These are phyloP conservation scores for Neonectria sp. DNA, from an alignment of 2,329 filamentous ascomycete genomes.

Conservation along the genomic window DNA sequence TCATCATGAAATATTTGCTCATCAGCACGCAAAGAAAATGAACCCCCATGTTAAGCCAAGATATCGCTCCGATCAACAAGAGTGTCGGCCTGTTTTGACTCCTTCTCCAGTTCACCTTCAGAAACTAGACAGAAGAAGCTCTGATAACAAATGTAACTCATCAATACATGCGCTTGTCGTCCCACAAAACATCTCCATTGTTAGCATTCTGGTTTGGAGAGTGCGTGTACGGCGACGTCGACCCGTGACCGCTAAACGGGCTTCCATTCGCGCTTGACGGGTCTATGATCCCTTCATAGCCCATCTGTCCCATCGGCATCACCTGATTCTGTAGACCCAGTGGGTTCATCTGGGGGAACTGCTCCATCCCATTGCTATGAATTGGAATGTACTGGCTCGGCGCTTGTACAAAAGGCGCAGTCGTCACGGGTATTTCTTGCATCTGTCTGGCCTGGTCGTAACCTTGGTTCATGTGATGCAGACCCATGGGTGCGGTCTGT, in stretches of 20 bases:
- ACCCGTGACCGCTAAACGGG: slow-evolving; percentile 56
- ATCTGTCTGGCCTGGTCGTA: slow-evolving; percentile 43
- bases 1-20: slow-evolving; percentile 10
- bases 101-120: background rate
- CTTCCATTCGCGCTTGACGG: slow-evolving; percentile 53
- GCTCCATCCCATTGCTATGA: slow-evolving; percentile 47
- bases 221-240: slow-evolving; percentile 53
- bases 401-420: slow-evolving; percentile 43
- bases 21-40: slow-evolving; percentile 7
- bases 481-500: slow-evolving; percentile 45
- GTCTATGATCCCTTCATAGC: slow-evolving; percentile 51
- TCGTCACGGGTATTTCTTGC: slow-evolving; percentile 45
- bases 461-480: slow-evolving; percentile 46
- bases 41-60: background rate
- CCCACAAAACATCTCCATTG: slow-evolving; percentile 44
- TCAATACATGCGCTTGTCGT: slow-evolving; percentile 40
- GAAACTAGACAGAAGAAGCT: background rate
- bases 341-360: slow-evolving; percentile 52
- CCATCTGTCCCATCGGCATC: slow-evolving; percentile 48
- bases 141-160: slow-evolving; percentile 11
- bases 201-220: slow-evolving; percentile 52
- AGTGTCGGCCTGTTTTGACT: background rate
- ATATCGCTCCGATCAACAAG: background rate
- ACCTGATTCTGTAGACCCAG: slow-evolving; percentile 51
- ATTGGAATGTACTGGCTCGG: slow-evolving; percentile 46